Conservation (phyloP, 2,329 filamentous ascomycete genomes). For the Colletotrichum sp. region DNA sequence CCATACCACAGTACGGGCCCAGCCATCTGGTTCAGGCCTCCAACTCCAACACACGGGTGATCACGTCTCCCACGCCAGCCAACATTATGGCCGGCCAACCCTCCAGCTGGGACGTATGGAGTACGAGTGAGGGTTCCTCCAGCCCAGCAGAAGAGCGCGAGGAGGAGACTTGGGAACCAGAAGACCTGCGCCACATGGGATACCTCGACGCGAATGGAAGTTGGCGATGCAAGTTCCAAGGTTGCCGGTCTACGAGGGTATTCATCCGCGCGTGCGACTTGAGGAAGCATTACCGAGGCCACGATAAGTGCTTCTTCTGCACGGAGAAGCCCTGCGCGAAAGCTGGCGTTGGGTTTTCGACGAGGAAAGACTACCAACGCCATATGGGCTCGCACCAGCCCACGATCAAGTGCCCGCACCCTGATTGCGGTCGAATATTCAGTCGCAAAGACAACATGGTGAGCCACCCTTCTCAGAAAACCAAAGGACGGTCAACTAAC, state of each 20-base stretch:
- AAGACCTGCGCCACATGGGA: slow-evolving; percentile 1
- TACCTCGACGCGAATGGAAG: slow-evolving; percentile 8
- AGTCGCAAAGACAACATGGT: slow-evolving; percentile 13
- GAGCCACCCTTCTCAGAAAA: accelerated
- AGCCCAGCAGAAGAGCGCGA: background rate
- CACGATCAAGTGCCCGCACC: background rate
- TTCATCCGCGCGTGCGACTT: slow-evolving; percentile 7
- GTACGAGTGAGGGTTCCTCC: background rate
- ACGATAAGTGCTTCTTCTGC: slow-evolving; percentile 11
- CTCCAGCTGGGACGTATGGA: background rate
- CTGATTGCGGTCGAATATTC: background rate
- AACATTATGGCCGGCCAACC: background rate
- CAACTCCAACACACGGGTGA: background rate
- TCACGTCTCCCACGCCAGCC: background rate
- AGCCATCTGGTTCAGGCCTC: background rate
- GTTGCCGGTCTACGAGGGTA: background rate
- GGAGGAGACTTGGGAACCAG: background rate
- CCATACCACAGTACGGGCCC: background rate
- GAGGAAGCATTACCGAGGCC: slow-evolving; percentile 4
- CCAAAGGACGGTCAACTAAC: background rate
- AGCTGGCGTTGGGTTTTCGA: background rate
- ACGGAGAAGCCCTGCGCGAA: background rate
- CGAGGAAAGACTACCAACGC: slow-evolving; percentile 1
- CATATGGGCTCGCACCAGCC: slow-evolving; percentile 11
- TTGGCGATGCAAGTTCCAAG: background rate